These are phyloP conservation scores for Chiua virens DNA, from an alignment of 768 basidiomycete genomes.

Conservation along the genomic window DNA sequence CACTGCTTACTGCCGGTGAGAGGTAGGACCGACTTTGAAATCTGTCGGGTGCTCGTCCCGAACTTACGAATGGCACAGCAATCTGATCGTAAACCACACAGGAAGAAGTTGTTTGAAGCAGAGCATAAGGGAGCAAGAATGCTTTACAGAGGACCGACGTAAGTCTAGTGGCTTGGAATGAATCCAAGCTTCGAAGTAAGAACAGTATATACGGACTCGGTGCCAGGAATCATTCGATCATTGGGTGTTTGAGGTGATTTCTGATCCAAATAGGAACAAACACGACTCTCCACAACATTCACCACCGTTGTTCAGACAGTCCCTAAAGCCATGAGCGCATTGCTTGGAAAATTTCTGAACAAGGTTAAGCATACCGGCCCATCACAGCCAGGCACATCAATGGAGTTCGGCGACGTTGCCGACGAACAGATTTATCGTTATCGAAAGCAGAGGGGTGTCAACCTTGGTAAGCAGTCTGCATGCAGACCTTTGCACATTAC, in stretches of 20 bases:
- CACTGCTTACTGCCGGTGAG: background rate
- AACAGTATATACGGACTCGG: no score
- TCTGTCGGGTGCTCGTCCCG: background rate
- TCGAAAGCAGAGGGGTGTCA: slow-evolving; percentile 78
- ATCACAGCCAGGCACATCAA: background rate
- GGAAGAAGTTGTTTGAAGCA: background rate
- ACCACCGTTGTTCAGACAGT: background rate
- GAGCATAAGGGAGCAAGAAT: background rate
- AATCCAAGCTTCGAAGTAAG: no score
- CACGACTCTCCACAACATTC: background rate
- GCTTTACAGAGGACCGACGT: no score
- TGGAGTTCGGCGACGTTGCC: slow-evolving; percentile 7
- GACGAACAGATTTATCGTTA: slow-evolving; percentile 47
- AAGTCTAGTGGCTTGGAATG: no score
- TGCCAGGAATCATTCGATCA: no score
- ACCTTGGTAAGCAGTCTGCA: slow-evolving; percentile 54
- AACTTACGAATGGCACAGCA: background rate
- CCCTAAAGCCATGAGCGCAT: slow-evolving; percentile 6
- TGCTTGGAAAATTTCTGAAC: slow-evolving; percentile 13
- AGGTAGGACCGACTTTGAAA: slow-evolving; percentile 7
- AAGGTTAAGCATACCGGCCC: slow-evolving; percentile 12
- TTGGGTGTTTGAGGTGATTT: no score
- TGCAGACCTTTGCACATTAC: background rate
- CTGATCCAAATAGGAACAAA: background rate
- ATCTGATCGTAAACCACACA: slow-evolving; percentile 3